Evolutionary conservation across 2,329 filamentous ascomycete genomes (phyloP).

Genomic region (Penicillium sp.): DNA sequence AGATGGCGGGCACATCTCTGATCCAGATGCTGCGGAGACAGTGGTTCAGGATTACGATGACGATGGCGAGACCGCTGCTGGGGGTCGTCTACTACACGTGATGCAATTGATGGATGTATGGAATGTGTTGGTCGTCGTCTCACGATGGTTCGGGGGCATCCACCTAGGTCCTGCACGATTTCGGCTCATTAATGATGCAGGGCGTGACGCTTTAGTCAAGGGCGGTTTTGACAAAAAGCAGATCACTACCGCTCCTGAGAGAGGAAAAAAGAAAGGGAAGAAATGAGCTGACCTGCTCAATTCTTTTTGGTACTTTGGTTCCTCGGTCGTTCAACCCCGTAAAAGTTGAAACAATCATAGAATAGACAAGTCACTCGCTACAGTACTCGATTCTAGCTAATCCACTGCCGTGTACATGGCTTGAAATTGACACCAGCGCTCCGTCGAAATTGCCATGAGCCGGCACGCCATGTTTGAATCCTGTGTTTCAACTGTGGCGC

Average conservation of each 20-base stretch:
- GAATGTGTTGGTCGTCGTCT: slow-evolving; percentile 90
- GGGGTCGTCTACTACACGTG: slow-evolving; percentile 77
- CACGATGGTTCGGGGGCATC: slow-evolving; percentile 91
- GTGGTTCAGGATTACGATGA: slow-evolving; percentile 89
- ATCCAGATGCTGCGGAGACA: slow-evolving; percentile 49
- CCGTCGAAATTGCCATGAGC: not conserved
- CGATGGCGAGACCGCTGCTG: slow-evolving; percentile 91
- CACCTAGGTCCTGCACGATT: slow-evolving; percentile 87
- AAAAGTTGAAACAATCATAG: not conserved
- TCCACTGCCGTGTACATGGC: not conserved
- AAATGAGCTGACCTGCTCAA: slow-evolving; percentile 26
- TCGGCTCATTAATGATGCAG: slow-evolving; percentile 81
- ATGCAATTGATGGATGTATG: slow-evolving; percentile 95
- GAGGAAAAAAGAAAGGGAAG: slow-evolving; percentile 54
- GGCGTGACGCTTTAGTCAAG: slow-evolving; percentile 77
- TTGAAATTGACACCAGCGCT: not conserved
- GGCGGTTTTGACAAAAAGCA: slow-evolving; percentile 66
- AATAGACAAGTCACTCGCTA: not conserved
- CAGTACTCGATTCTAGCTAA: not conserved
- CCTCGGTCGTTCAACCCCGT: not conserved
- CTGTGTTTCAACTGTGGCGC: not conserved
- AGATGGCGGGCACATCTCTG: slow-evolving; percentile 3
- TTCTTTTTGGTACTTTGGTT: not conserved
- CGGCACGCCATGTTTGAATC: not conserved
- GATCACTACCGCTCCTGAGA: slow-evolving; percentile 41